Percentiles rank a stretch among this genome's conserved stretches.
phyloP scores from a whole-genome alignment of 306 rosid species.

The Vachellia collinsii region DNA sequence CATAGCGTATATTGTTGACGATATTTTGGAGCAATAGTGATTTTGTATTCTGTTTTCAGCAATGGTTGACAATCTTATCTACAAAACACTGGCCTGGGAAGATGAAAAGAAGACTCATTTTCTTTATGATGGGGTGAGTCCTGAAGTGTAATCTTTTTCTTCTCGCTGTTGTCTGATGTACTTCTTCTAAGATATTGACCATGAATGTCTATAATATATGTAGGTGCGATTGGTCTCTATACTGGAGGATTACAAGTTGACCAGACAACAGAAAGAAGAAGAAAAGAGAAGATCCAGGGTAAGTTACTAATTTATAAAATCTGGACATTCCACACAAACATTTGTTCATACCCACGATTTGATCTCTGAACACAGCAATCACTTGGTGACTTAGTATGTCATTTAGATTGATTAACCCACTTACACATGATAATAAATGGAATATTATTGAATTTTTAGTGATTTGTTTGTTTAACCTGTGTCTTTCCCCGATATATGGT shows the following conservation, averaged over 20 bases:
- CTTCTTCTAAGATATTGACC: slow-evolving; percentile 15
- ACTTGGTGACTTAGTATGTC: background rate
- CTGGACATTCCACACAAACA: background rate
- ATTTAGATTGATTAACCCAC: background rate
- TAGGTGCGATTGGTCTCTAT: slow-evolving; percentile 82
- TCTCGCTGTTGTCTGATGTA: background rate
- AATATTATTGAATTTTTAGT: background rate
- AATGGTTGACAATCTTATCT: slow-evolving; percentile 81
- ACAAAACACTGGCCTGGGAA: slow-evolving; percentile 84
- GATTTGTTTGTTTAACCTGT: background rate
- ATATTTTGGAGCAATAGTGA: slow-evolving; percentile 40
- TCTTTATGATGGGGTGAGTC: slow-evolving; percentile 93
- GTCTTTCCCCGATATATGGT: background rate
- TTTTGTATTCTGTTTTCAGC: slow-evolving; percentile 56
- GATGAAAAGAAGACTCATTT: slow-evolving; percentile 67
- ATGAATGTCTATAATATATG: slow-evolving; percentile 28
- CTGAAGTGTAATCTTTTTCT: slow-evolving; percentile 24
- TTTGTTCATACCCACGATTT: slow-evolving; percentile 16
- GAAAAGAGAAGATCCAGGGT: slow-evolving; percentile 81
- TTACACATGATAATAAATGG: background rate
- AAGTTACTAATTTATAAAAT: slow-evolving; percentile 28
- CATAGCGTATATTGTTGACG: slow-evolving; percentile 20
- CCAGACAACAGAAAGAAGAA: slow-evolving; percentile 88
- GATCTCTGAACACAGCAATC: slow-evolving; percentile 3
- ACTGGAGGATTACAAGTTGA: slow-evolving; percentile 86